Conservation (phyloP, 1,139 yeast species). For the Pichia cactophila region DNA sequence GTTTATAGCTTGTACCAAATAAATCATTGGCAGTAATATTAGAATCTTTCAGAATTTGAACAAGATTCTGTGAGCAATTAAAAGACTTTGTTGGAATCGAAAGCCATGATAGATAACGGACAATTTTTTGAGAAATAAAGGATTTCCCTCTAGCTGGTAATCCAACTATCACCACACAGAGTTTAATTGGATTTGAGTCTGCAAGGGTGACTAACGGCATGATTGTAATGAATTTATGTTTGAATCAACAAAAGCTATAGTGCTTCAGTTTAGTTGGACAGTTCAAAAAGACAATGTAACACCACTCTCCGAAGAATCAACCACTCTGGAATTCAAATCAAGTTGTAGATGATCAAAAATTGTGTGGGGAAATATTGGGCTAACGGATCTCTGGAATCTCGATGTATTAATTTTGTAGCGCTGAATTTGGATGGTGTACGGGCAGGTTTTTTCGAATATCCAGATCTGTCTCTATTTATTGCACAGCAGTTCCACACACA, state of each 20-base stretch:
- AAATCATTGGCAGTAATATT: constrained; percentile 6
- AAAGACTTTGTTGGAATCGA: constrained; percentile 82
- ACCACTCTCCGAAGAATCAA: neutral
- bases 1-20: constrained; percentile 48
- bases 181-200: constrained; percentile 61
- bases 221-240: constrained; percentile 3
- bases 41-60: constrained; percentile 4
- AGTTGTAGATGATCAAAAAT: neutral
- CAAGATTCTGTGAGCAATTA: constrained; percentile 64
- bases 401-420: too few relatives aligned
- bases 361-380: neutral
- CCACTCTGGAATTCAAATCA: neutral
- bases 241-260: neutral
- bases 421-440: neutral
- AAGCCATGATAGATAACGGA: constrained; percentile 85
- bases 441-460: neutral
- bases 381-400: too few relatives aligned
- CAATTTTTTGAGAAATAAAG: constrained; percentile 74
- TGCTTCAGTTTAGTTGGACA: neutral
- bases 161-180: constrained; percentile 74
- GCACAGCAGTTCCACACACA: too few relatives aligned
- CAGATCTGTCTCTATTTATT: neutral
- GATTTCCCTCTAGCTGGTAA: constrained; percentile 73
- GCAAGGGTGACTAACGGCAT: constrained; percentile 76
- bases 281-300: neutral